Percentiles rank a stretch among this genome's conserved stretches.
These are phyloP conservation scores for Gossypium trilobum DNA, from an alignment of 441 rosid genomes.

Conservation along the genomic window DNA sequence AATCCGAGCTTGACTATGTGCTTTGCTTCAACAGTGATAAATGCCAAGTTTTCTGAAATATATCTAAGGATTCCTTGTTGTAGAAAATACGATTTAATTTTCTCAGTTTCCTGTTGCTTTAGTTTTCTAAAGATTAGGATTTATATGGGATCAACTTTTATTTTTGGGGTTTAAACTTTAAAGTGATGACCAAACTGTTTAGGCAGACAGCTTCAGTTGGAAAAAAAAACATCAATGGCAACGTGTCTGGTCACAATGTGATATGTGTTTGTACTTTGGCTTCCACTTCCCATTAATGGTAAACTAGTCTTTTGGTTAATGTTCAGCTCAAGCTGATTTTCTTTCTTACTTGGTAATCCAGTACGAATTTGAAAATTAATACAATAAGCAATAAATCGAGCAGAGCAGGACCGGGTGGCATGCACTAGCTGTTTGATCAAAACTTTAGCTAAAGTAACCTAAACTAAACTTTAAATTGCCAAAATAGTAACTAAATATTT, in stretches of 20 bases:
- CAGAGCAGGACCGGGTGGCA: neutral
- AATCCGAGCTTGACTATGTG: neutral
- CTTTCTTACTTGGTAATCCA: neutral
- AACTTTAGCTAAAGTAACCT: too few relatives aligned
- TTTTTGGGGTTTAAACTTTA: neutral
- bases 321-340: neutral
- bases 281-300: neutral
- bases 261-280: neutral
- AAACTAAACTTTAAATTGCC: neutral
- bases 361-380: neutral
- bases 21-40: slow-evolving; percentile 8
- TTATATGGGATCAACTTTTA: neutral
- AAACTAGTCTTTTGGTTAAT: neutral
- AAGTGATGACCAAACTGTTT: neutral
- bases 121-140: neutral
- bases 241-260: neutral
- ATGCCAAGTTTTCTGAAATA: slow-evolving; percentile 13
- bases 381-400: neutral
- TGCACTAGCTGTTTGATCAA: neutral
- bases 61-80: slow-evolving; percentile 3
- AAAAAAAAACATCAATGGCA: neutral
- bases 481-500: neutral
- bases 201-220: neutral
- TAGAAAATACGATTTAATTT: slow-evolving; percentile 6
- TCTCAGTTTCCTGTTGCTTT: neutral